phyloP scores from a whole-genome alignment of 371 early-diverging fungal species.

The Rhizopus delemar region DNA sequence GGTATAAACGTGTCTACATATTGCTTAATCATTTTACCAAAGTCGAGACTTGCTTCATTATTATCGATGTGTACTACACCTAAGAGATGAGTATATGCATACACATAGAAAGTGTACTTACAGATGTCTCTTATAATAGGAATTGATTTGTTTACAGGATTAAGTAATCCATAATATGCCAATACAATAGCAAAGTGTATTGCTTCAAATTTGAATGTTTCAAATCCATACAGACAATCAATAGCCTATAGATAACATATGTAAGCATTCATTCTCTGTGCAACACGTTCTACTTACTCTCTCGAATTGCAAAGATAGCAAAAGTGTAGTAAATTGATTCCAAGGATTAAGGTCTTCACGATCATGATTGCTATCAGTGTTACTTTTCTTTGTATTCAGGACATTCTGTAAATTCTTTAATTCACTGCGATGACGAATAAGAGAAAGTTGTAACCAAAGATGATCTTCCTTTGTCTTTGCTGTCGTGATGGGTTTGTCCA shows the following conservation, averaged over 20 bases:
- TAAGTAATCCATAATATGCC: slow-evolving; percentile 74
- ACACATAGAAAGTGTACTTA: too few species aligned
- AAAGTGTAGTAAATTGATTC: slow-evolving; percentile 79
- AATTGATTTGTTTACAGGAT: too few species aligned
- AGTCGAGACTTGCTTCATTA: too few species aligned
- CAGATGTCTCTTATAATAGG: too few species aligned
- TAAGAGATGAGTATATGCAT: too few species aligned
- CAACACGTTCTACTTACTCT: slow-evolving; percentile 37
- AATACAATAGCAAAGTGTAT: slow-evolving; percentile 88
- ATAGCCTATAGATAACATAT: slow-evolving; percentile 57
- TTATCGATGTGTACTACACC: too few species aligned
- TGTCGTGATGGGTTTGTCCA: slow-evolving; percentile 62
- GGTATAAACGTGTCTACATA: too few species aligned
- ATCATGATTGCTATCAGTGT: slow-evolving; percentile 62
- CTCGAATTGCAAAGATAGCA: slow-evolving; percentile 89
- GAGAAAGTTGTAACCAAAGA: slow-evolving; percentile 76
- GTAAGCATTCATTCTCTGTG: neutral
- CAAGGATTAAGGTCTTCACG: slow-evolving; percentile 67
- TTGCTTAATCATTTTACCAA: too few species aligned
- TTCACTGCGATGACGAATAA: slow-evolving; percentile 70
- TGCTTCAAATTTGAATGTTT: slow-evolving; percentile 72
- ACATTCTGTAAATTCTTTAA: slow-evolving; percentile 69
- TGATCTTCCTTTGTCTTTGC: slow-evolving; percentile 81
- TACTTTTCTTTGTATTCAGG: slow-evolving; percentile 15
- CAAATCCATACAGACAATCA: slow-evolving; percentile 63